Base-by-base conservation (phyloP, 2,329 filamentous ascomycete genomes). In the Venturia effusa region DNA sequence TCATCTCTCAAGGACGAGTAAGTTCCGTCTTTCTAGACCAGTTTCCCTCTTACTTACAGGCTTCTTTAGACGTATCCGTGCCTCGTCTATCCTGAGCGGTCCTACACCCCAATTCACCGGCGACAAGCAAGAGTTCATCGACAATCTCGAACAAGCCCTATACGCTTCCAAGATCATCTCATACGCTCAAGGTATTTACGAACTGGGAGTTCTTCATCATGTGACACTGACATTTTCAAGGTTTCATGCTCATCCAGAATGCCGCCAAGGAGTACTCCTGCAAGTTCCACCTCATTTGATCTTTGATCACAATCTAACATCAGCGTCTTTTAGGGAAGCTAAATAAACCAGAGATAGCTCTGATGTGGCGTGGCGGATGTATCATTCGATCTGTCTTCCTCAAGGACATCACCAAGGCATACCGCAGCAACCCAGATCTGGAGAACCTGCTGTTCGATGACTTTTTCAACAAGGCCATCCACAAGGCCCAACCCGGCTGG, bases 161-260 rank as follows among this genome's bases (percentile, higher is more conserved):
- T 99, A 99, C 76, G 94, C 94, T 70, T 97, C 93, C 74, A 99
- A 99, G 89, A 99, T 99, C 77, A 97, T 99, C 80, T 99, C 94
- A 24, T 99, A 99, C 77, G 92, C 94, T 69, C 37, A 39, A 39
- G 37, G 37, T 39, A 39, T 39, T 10, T 39, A 11, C 37, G 37
- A 39, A 4, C 37, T 39, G 37, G 15, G 11, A 11, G 10, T 39
- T 2, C 10, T 39, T 39, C 37, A 39, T 39, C 34, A 11, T 39
- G 37, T 39, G 37, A 8, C 37, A 39, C 37, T 39, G 37, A 39
- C 37, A 15, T 39, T 39, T 39, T 39, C 10, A 8, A 39, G 94
- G 94, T 76, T 99, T 99, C 86, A 97, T 97, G 93, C 86, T 99
- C 75, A 97, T 99, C 86, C 93, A 97, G 83, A 89, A 96, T 81